Percentiles rank a stretch among this genome's conserved stretches.
Evolutionary conservation across 139 green algal species (phyloP).

Genomic region (Limnomonas spitsbergensis): DNA sequence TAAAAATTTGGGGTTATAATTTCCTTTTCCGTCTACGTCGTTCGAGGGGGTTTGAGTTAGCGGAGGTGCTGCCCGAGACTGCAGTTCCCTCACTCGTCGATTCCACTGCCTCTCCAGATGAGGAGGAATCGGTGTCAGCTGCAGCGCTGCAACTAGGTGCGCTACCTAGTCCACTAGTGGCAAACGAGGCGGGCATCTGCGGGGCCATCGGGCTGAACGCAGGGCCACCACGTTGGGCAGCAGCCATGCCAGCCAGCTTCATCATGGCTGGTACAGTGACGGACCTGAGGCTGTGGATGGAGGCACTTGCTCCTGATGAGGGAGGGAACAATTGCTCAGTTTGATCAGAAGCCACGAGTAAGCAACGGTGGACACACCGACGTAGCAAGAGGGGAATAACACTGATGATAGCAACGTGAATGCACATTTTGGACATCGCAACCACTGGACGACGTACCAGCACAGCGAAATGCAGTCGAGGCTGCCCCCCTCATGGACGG

Average conservation of each 20-base stretch:
- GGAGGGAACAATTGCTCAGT: neutral
- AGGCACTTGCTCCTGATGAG: neutral
- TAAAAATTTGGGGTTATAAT: no score
- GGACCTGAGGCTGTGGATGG: neutral
- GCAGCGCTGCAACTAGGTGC: neutral
- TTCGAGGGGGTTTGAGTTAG: constrained; percentile 5
- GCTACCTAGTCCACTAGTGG: neutral
- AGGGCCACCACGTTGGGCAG: neutral
- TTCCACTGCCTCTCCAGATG: neutral
- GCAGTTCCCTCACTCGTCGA: neutral
- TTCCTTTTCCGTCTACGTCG: constrained; percentile 11
- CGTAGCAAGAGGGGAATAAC: neutral
- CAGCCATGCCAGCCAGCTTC: neutral
- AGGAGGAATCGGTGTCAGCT: neutral
- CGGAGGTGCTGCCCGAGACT: neutral
- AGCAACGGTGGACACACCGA: neutral
- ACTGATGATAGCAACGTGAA: neutral
- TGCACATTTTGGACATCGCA: neutral
- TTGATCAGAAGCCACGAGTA: neutral
- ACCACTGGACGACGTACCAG: neutral
- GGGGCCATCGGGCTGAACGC: neutral
- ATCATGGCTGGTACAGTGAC: neutral
- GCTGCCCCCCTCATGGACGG: neutral
- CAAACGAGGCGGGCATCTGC: constrained; percentile 40
- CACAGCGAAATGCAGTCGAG: neutral